A percentile compares a stretch with the other conserved stretches of the same genome.
Conservation (phyloP, 2,329 filamentous ascomycete species). For the Pyrenophora tritici-repentis region DNA sequence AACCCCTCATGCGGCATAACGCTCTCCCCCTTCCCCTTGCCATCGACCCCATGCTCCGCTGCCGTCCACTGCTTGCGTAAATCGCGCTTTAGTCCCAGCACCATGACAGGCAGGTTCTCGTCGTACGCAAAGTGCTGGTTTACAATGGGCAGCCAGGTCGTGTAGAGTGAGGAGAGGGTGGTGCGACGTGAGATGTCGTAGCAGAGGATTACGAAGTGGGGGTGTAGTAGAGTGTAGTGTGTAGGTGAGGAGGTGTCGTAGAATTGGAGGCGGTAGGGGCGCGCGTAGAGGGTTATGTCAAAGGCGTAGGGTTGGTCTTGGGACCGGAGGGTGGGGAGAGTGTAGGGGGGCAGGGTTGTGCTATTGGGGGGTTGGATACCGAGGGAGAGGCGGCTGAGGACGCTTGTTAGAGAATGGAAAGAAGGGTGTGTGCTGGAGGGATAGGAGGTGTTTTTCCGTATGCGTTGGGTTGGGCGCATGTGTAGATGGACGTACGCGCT, state of each 20-base stretch:
- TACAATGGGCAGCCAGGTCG: slow-evolving; percentile 51
- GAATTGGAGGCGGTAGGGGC: slow-evolving; percentile 60
- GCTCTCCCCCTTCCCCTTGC: slow-evolving; percentile 43
- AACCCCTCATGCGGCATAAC: slow-evolving; percentile 59
- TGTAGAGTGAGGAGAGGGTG: slow-evolving; percentile 55
- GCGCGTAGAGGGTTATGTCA: slow-evolving; percentile 61
- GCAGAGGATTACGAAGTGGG: slow-evolving; percentile 62
- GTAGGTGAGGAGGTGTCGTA: slow-evolving; percentile 62
- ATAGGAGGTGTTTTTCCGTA: background rate
- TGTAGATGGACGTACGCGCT: background rate
- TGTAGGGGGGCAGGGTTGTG: slow-evolving; percentile 40
- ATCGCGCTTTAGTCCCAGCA: slow-evolving; percentile 65
- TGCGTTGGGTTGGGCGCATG: background rate
- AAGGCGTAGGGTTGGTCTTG: slow-evolving; percentile 64
- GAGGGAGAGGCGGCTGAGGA: slow-evolving; percentile 36
- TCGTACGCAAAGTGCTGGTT: slow-evolving; percentile 59
- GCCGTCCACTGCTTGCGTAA: slow-evolving; percentile 53
- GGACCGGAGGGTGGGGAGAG: slow-evolving; percentile 56
- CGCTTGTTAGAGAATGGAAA: background rate
- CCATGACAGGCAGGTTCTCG: slow-evolving; percentile 60
- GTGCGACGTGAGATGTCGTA: slow-evolving; percentile 62
- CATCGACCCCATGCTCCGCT: slow-evolving; percentile 44
- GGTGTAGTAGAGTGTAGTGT: slow-evolving; percentile 61
- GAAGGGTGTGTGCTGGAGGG: too few species aligned
- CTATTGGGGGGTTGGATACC: slow-evolving; percentile 31